Conservation (phyloP, 306 rosid genomes). For the Rubus parviflorus region DNA sequence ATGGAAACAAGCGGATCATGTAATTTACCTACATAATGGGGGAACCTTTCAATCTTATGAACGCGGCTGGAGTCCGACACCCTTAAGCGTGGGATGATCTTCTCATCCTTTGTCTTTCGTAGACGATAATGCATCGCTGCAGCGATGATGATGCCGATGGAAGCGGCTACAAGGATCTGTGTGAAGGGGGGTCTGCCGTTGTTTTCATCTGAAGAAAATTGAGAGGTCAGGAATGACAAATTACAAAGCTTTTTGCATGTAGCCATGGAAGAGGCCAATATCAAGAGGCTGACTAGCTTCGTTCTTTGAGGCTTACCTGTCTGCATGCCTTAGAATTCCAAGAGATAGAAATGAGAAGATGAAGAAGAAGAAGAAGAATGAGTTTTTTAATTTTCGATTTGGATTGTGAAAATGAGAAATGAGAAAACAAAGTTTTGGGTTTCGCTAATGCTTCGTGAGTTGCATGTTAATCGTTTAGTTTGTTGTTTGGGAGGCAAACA, state of each 20-base stretch:
- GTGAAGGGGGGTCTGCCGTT: slow-evolving; percentile 52
- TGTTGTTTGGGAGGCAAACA: neutral
- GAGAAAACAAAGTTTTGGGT: slow-evolving; percentile 26
- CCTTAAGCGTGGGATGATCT: slow-evolving; percentile 62
- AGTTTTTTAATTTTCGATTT: slow-evolving; percentile 10
- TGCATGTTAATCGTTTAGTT: slow-evolving; percentile 14
- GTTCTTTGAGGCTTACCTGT: slow-evolving; percentile 39
- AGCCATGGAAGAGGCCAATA: slow-evolving; percentile 1
- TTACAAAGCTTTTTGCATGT: neutral
- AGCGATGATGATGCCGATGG: slow-evolving; percentile 64
- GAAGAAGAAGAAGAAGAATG: slow-evolving; percentile 2
- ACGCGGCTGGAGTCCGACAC: slow-evolving; percentile 39
- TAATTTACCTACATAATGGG: slow-evolving; percentile 83
- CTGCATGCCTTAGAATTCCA: slow-evolving; percentile 50
- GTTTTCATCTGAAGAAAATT: slow-evolving; percentile 31
- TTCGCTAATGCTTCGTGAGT: neutral
- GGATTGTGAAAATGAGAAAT: slow-evolving; percentile 8
- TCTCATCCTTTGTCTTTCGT: slow-evolving; percentile 43
- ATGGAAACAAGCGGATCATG: slow-evolving; percentile 2
- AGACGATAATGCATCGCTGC: slow-evolving; percentile 59
- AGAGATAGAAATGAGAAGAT: slow-evolving; percentile 13
- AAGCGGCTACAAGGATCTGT: slow-evolving; percentile 63
- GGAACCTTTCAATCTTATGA: slow-evolving; percentile 75
- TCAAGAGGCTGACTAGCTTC: slow-evolving; percentile 1
- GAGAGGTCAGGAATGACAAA: neutral